phyloP scores from a whole-genome alignment of 2,329 filamentous ascomycete species.

The Aspergillus alliaceus region DNA sequence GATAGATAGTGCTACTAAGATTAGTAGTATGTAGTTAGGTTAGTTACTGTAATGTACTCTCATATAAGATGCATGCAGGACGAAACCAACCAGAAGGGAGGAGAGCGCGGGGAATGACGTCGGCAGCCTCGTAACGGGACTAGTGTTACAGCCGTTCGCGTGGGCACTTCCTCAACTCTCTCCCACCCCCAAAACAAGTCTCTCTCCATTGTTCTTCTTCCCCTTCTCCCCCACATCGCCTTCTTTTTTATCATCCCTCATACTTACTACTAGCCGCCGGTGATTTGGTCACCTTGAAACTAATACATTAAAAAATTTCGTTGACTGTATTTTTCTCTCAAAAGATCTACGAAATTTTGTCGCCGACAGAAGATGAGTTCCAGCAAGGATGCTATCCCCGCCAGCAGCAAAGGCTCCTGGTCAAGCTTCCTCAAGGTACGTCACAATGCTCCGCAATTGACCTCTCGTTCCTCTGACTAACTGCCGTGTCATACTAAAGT shows the following conservation, averaged over 20 bases:
- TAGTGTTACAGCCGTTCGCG: background rate
- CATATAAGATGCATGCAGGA: background rate
- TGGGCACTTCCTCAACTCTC: background rate
- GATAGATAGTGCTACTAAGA: no score
- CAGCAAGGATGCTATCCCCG: conserved; percentile 43
- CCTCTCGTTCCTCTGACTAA: background rate
- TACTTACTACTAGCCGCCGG: background rate
- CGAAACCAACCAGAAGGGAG: background rate
- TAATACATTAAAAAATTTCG: no score
- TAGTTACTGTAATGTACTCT: no score
- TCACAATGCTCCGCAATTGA: background rate
- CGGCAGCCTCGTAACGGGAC: background rate
- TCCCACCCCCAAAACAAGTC: background rate
- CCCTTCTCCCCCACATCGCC: background rate
- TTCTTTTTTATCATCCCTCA: background rate
- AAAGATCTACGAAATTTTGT: background rate
- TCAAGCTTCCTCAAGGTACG: conserved; percentile 49
- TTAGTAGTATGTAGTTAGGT: no score
- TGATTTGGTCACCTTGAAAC: no score
- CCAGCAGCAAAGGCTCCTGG: conserved; percentile 47
- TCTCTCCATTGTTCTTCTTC: background rate
- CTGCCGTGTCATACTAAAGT: conserved; percentile 38
- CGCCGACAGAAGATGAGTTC: conserved; percentile 26
- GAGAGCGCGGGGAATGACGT: no score
- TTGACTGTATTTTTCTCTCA: background rate